Evolutionary conservation across 2,329 filamentous ascomycete genomes (phyloP).

Genomic region (Diaporthe ilicicola): DNA sequence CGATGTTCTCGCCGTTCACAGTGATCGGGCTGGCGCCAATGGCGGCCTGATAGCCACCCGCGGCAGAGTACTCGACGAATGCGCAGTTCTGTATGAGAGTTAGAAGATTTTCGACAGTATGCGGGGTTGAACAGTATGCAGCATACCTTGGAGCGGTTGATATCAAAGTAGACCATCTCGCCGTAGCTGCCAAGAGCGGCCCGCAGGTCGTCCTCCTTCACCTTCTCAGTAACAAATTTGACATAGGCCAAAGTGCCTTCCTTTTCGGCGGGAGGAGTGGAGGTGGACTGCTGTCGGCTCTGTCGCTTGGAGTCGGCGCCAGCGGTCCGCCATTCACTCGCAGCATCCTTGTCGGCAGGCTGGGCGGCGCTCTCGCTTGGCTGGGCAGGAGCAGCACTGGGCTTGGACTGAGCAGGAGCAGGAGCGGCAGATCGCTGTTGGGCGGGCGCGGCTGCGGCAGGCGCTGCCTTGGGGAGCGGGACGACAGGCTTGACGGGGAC

Average conservation of each 20-base stretch:
- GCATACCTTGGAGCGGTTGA: slow-evolving; percentile 83
- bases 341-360: slow-evolving; percentile 61
- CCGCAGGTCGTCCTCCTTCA: slow-evolving; percentile 76
- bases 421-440: slow-evolving; percentile 62
- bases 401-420: slow-evolving; percentile 47
- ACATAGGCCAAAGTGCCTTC: slow-evolving; percentile 87
- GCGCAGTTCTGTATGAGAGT: slow-evolving; percentile 79
- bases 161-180: slow-evolving; percentile 76
- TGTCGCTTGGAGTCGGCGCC: slow-evolving; percentile 86
- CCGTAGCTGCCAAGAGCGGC: slow-evolving; percentile 76
- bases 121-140: not conserved
- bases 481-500: slow-evolving; percentile 44
- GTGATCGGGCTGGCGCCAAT: slow-evolving; percentile 85
- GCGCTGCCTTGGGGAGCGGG: slow-evolving; percentile 65
- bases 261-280: slow-evolving; percentile 69
- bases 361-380: slow-evolving; percentile 59
- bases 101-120: slow-evolving; percentile 32
- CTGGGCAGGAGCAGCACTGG: slow-evolving; percentile 48
- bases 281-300: slow-evolving; percentile 74
- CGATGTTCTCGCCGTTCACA: slow-evolving; percentile 82
- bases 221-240: slow-evolving; percentile 93
- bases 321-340: slow-evolving; percentile 87
- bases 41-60: slow-evolving; percentile 84
- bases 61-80: slow-evolving; percentile 90
- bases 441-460: slow-evolving; percentile 56